Evolutionary conservation across 2,329 filamentous ascomycete genomes (phyloP).

Genomic region (Chrysosporium keratinophilum): DNA sequence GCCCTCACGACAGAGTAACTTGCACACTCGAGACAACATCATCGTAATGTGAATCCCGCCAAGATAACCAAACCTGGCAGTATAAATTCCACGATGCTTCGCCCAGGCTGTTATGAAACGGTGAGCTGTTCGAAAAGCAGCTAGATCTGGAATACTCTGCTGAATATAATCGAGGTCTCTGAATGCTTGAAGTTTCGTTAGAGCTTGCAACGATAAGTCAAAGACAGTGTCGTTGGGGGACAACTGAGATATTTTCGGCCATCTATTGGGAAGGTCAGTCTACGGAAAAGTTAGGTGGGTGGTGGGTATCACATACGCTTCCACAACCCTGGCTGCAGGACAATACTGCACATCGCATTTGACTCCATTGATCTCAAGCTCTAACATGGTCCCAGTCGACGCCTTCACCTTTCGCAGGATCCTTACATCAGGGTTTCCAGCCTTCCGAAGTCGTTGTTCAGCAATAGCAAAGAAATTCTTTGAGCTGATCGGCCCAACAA

Average conservation of each 20-base stretch:
- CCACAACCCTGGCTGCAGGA: slow-evolving; percentile 45
- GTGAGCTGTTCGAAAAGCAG: slow-evolving; percentile 49
- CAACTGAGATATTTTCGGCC: slow-evolving; percentile 20
- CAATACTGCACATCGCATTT: slow-evolving; percentile 59
- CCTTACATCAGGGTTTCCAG: slow-evolving; percentile 35
- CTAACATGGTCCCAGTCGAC: slow-evolving; percentile 53
- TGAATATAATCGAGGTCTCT: slow-evolving; percentile 53
- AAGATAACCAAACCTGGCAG: slow-evolving; percentile 54
- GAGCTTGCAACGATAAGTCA: slow-evolving; percentile 44
- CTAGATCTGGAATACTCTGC: slow-evolving; percentile 49
- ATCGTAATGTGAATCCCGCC: slow-evolving; percentile 56
- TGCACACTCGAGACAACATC: slow-evolving; percentile 51
- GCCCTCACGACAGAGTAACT: slow-evolving; percentile 38
- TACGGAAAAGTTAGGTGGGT: neutral
- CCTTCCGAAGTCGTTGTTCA: slow-evolving; percentile 44
- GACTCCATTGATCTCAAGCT: slow-evolving; percentile 49
- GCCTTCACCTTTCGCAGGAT: slow-evolving; percentile 50
- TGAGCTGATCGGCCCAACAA: slow-evolving; percentile 52
- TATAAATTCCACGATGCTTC: slow-evolving; percentile 51
- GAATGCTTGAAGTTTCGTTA: slow-evolving; percentile 54
- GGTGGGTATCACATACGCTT: slow-evolving; percentile 30
- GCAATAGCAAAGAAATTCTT: slow-evolving; percentile 53
- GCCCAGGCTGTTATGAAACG: slow-evolving; percentile 55
- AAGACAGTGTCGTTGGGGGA: slow-evolving; percentile 46
- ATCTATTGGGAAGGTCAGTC: slow-evolving; percentile 1